Conservation (phyloP, 176 grass and related monocot genomes). For the Rhynchospora tenuis region DNA sequence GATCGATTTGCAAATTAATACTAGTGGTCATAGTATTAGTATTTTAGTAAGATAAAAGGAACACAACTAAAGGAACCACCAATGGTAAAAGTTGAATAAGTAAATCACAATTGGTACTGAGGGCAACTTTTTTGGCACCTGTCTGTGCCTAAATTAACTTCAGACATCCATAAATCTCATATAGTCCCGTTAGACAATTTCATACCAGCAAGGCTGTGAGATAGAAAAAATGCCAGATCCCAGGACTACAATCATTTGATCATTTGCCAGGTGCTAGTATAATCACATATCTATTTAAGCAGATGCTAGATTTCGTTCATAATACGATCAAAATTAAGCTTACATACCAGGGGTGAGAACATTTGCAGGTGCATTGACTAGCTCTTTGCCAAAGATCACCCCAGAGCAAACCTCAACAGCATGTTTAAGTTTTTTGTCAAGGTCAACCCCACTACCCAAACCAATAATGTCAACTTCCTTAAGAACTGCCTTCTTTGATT, state of each 20-base stretch:
- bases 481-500: conserved; percentile 71
- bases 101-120: neutral
- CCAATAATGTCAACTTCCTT: conserved; percentile 83
- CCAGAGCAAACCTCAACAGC: conserved; percentile 68
- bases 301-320: neutral
- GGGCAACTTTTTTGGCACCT: neutral
- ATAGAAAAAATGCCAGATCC: neutral
- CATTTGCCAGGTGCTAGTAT: neutral
- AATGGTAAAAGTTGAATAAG: neutral
- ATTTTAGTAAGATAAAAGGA: neutral
- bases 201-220: neutral
- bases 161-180: neutral
- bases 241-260: neutral
- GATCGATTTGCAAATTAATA: neutral
- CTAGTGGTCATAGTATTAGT: neutral
- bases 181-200: no score
- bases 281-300: neutral
- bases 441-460: conserved; percentile 49
- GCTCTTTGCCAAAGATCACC: conserved; percentile 94
- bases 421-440: conserved; percentile 77
- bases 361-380: conserved; percentile 94
- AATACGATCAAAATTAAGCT: conserved; percentile 1
- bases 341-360: conserved; percentile 87
- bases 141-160: neutral
- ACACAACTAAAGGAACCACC: no score